These are phyloP conservation scores for Elsinoe batatas DNA, from an alignment of 2,329 filamentous ascomycete genomes.

Conservation along the genomic window DNA sequence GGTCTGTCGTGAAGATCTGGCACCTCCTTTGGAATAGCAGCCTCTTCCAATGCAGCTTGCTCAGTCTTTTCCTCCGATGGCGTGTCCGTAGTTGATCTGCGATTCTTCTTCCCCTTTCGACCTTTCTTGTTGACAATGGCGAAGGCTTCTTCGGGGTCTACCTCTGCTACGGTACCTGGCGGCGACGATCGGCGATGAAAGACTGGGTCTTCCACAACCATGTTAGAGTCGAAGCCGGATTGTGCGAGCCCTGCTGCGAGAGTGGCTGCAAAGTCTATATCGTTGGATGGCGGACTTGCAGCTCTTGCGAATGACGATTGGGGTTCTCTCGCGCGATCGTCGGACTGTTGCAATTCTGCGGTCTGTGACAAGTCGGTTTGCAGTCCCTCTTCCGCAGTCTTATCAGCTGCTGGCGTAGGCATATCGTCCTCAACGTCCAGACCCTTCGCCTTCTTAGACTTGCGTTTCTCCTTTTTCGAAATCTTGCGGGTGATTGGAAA, in stretches of 20 bases:
- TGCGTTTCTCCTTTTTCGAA: constrained; percentile 7
- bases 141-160: constrained; percentile 25
- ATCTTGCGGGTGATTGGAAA: background rate
- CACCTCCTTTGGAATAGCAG: background rate
- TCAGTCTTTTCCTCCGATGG: background rate
- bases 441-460: background rate
- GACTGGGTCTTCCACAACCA: constrained; percentile 34
- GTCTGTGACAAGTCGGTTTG: background rate
- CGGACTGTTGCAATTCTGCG: too few relatives aligned
- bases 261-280: constrained; percentile 40
- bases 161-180: constrained; percentile 23
- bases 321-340: background rate
- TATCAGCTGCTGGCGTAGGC: background rate
- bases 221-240: constrained; percentile 37
- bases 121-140: constrained; percentile 22
- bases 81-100: background rate
- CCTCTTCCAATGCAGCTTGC: background rate
- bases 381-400: background rate
- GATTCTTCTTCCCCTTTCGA: constrained; percentile 26
- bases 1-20: background rate
- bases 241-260: constrained; percentile 37
- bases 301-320: background rate
- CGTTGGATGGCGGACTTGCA: constrained; percentile 18
- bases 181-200: constrained; percentile 29
- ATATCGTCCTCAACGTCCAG: background rate